Base-by-base conservation (phyloP, 345 rosid species). In the Cardiospermum halicacabum region DNA sequence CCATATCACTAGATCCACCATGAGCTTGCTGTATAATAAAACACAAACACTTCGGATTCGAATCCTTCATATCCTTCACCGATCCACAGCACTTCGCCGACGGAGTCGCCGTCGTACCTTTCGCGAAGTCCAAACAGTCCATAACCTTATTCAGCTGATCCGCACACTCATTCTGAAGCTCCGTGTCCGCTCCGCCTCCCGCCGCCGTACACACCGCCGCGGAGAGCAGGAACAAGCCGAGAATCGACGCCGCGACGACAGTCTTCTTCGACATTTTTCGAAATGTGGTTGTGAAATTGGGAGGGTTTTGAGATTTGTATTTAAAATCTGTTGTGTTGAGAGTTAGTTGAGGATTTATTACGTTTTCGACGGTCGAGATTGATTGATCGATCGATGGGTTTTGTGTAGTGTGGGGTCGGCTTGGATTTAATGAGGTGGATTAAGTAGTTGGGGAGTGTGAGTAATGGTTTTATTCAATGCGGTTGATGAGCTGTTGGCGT, bases 11-110 rank as follows among this genome's bases (percentile, higher is more conserved):
- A 24, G 51, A 47, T 2, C 91, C 96, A 63, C 79, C 58, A 58
- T 79, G 78, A 0, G 82, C 75, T 75, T 85, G 85, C 67, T 85
- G 91, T 36, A 94, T 85, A 9, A 91, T 56, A 60, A 1, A 82
- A 69, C 97, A 94, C 74, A 94, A 70, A 76, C 99, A 94, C 74
- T 85, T 81, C 10, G 97, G 96, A 1, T 87, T 85, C 7, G 64
- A 72, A 0, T 71, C 90, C 67, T 80, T 82, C 10, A 84, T 76
- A 3, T 68, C 81, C 58, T 74, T 68, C 47, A 83, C 81, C 0
- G 92, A 64, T n/a, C 25, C 62, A 69, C 99, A 94, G 62, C 99
- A 94, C 28, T 83, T 78, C 48, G 81, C 69, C 5, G 89, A 7
- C 5, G 99, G 96, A 7, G 28, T 21, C 37, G 70, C 45, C 56